These are phyloP conservation scores for Madurella mycetomatis DNA, from an alignment of 2,329 filamentous ascomycete species.

Conservation along the genomic window DNA sequence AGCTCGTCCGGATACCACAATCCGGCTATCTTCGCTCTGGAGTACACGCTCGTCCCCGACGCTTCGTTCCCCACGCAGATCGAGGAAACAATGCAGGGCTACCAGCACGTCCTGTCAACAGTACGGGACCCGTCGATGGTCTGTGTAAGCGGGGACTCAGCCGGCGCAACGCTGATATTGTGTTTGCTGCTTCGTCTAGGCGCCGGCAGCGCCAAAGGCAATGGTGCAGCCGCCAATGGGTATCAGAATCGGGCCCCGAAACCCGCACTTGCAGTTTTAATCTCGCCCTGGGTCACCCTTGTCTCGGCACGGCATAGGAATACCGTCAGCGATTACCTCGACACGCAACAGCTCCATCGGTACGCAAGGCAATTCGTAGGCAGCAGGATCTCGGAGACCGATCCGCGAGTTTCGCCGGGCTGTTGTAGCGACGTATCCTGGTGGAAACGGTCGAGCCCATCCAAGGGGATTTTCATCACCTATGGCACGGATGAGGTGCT, in stretches of 20 bases:
- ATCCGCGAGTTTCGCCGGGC: conserved; percentile 65
- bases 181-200: conserved; percentile 66
- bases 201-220: conserved; percentile 34
- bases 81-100: conserved; percentile 64
- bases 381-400: conserved; percentile 40
- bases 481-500: conserved; percentile 78
- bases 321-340: conserved; percentile 71
- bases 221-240: background rate
- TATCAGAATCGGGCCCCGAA: conserved; percentile 13
- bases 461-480: conserved; percentile 62
- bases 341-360: conserved; percentile 58
- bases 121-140: conserved; percentile 57
- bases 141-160: conserved; percentile 73
- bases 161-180: conserved; percentile 69
- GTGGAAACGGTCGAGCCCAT: conserved; percentile 65
- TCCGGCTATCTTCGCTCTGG: conserved; percentile 72
- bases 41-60: conserved; percentile 77
- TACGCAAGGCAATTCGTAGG: conserved; percentile 70
- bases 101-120: conserved; percentile 62
- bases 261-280: conserved; percentile 57
- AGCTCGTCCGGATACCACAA: conserved; percentile 63
- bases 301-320: conserved; percentile 63
- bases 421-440: conserved; percentile 59
- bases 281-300: conserved; percentile 77
- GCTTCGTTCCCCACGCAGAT: conserved; percentile 69